Percentiles rank a stretch among this genome's conserved stretches.
Evolutionary conservation across 1,284 basidiomycete genomes (phyloP).

Genomic region (Moniliophthora roreri): DNA sequence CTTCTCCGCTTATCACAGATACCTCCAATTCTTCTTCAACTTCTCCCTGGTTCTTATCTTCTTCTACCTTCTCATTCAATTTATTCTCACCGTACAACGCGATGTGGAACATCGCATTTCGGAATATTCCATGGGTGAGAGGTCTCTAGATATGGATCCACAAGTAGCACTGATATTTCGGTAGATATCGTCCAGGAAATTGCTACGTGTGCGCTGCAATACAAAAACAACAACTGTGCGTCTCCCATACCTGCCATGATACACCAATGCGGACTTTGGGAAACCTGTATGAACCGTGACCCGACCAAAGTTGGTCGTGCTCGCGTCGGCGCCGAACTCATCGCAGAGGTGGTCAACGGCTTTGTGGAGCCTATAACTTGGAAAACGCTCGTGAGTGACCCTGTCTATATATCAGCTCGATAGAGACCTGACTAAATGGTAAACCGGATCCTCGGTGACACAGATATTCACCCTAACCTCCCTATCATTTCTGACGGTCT

Average conservation of each 20-base stretch:
- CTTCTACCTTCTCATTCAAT: conserved; percentile 82
- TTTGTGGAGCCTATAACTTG: conserved; percentile 97
- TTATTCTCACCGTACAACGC: conserved; percentile 86
- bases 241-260: conserved; percentile 83
- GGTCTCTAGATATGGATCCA: not conserved
- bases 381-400: conserved; percentile 82
- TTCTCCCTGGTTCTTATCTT: conserved; percentile 82
- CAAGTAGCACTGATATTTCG: conserved; percentile 2
- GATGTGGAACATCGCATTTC: conserved; percentile 90
- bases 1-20: conserved; percentile 54
- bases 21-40: conserved; percentile 95
- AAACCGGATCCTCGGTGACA: not conserved
- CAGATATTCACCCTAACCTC: conserved; percentile 81
- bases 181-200: conserved; percentile 90
- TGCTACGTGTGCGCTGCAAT: conserved; percentile 75
- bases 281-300: conserved; percentile 95
- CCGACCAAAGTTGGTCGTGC: conserved; percentile 88
- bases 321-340: conserved; percentile 89
- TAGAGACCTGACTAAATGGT: too few species aligned
- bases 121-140: conserved; percentile 86
- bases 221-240: conserved; percentile 85
- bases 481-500: conserved; percentile 75
- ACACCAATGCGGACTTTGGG: conserved; percentile 84
- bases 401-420: not conserved
- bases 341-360: conserved; percentile 94